Conservation (phyloP, 495 filamentous ascomycete genomes). For the Parathielavia appendiculata region DNA sequence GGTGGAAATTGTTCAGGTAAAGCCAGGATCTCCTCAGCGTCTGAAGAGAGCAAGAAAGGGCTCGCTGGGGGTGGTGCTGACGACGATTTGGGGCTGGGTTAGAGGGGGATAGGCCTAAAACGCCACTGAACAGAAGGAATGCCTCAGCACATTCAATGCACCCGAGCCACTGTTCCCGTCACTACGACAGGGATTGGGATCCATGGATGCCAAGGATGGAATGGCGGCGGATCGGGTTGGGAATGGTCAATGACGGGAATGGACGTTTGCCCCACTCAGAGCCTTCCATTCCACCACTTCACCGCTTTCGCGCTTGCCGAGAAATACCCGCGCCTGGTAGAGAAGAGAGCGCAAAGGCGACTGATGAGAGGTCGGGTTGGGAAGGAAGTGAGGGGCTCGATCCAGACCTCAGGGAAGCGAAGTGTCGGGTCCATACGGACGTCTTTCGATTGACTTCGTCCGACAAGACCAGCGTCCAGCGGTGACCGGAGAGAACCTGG, state of each 20-base stretch:
- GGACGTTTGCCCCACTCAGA: no score
- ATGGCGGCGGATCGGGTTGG: no score
- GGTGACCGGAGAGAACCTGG: background rate
- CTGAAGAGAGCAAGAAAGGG: slow-evolving; percentile 13
- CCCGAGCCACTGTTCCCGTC: no score
- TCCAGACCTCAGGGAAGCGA: background rate
- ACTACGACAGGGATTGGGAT: no score
- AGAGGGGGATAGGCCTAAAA: slow-evolving; percentile 14
- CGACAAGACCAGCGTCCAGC: background rate
- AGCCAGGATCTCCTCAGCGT: slow-evolving; percentile 21
- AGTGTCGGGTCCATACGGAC: no score
- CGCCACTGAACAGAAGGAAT: background rate
- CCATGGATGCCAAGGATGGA: no score
- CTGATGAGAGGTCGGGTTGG: background rate
- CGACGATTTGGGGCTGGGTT: slow-evolving; percentile 11
- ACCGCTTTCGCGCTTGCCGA: no score
- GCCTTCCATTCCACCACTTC: no score
- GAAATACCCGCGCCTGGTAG: no score
- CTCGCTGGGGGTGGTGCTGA: slow-evolving; percentile 15
- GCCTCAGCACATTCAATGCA: background rate
- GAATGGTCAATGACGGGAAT: background rate
- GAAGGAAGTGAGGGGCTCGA: background rate
- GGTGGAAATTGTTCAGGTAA: slow-evolving; percentile 34
- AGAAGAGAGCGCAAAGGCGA: no score
- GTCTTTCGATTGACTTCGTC: background rate